Evolutionary conservation across 2,329 filamentous ascomycete genomes (phyloP).

Genomic region (Neofusicoccum kwambonambiense): DNA sequence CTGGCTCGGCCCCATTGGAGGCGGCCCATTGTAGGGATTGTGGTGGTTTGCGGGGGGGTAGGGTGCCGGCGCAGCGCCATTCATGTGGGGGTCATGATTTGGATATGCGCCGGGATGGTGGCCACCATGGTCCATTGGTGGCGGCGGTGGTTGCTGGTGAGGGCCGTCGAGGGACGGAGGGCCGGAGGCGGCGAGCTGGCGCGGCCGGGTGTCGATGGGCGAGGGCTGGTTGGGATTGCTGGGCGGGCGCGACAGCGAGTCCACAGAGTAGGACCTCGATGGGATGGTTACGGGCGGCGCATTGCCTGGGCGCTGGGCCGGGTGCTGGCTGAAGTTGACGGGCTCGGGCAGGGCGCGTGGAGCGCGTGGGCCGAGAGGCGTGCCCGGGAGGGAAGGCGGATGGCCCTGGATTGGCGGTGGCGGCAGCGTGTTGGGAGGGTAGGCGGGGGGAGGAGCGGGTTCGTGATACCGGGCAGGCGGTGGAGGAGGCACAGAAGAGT

Average conservation of each 20-base stretch:
- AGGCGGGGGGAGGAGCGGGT: conserved; percentile 6
- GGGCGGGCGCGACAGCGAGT: conserved; percentile 34
- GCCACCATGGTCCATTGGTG: conserved; percentile 36
- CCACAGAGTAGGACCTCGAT: conserved; percentile 30
- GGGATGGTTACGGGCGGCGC: conserved; percentile 31
- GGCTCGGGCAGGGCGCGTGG: conserved; percentile 18
- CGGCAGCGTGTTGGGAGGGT: conserved; percentile 18
- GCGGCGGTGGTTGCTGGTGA: conserved; percentile 26
- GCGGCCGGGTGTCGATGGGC: conserved; percentile 17
- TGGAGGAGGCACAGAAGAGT: conserved; percentile 15
- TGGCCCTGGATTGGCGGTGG: conserved; percentile 16
- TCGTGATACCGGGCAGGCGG: conserved; percentile 15
- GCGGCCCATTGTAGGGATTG: conserved; percentile 30
- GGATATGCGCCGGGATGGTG: conserved; percentile 33
- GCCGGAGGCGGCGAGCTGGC: conserved; percentile 13
- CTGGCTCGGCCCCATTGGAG: conserved; percentile 28
- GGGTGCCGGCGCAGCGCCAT: conserved; percentile 33
- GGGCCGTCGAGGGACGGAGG: conserved; percentile 3
- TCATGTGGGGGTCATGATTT: conserved; percentile 34
- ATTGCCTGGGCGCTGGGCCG: conserved; percentile 27
- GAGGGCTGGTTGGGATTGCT: conserved; percentile 29
- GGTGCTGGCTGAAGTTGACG: conserved; percentile 20
- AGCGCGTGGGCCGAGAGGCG: conserved; percentile 6
- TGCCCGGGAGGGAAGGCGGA: conserved; percentile 16
- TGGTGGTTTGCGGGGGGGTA: conserved; percentile 30